Conservation (phyloP, 2,329 filamentous ascomycete genomes). For the Venturia carpophila region DNA sequence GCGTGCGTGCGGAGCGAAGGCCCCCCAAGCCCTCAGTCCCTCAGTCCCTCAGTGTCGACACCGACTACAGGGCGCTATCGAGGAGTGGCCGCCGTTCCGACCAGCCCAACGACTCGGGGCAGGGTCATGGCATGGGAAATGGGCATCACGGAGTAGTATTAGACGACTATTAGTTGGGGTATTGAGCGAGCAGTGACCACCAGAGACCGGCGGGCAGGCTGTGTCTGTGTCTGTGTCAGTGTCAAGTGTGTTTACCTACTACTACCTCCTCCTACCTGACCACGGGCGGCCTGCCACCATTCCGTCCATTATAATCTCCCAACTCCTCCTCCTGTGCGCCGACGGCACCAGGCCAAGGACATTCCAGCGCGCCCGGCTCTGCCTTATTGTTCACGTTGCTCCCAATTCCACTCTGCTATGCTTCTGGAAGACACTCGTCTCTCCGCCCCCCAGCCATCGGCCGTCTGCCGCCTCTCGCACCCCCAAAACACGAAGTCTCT, state of each 20-base stretch:
- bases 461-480: background rate
- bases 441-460: background rate
- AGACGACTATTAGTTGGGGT: no score
- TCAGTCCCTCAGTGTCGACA: background rate
- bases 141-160: no score
- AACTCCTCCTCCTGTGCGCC: background rate
- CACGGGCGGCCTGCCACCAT: background rate
- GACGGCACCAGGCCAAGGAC: no score
- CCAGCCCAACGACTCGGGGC: no score
- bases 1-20: background rate
- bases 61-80: background rate
- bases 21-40: no score
- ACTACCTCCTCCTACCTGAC: no score
- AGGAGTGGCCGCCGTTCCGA: no score
- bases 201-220: no score
- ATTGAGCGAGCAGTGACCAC: background rate
- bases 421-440: background rate
- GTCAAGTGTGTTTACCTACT: no score
- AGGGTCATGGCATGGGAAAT: no score
- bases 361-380: background rate
- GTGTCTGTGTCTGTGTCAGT: no score
- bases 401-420: background rate
- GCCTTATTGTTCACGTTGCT: background rate
- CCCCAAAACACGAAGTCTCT: background rate
- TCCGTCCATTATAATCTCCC: background rate